Conservation (phyloP, 441 rosid genomes). For the Hypseocharis bilobata region DNA sequence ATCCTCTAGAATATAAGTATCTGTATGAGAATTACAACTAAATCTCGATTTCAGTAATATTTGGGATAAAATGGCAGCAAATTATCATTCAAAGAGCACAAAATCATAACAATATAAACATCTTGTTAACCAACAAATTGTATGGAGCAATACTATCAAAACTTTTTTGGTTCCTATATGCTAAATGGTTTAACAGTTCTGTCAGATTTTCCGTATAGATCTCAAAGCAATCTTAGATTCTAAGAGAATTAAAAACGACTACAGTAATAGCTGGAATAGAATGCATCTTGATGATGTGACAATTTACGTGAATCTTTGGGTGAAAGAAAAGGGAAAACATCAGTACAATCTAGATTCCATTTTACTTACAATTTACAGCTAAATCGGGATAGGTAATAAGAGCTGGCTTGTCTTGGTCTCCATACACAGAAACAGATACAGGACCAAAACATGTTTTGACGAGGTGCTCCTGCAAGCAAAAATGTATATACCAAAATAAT, state of each 20-base stretch:
- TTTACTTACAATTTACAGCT: conserved; percentile 24
- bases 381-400: conserved; percentile 27
- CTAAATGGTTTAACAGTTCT: background rate
- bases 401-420: conserved; percentile 29
- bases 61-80: no score
- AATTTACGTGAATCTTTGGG: background rate
- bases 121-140: background rate
- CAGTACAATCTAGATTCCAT: background rate
- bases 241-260: background rate
- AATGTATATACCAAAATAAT: background rate
- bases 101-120: background rate
- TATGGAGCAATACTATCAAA: background rate
- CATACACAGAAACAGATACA: conserved; percentile 22
- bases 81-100: background rate
- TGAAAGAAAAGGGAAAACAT: background rate
- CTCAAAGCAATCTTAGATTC: background rate
- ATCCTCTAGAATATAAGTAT: background rate
- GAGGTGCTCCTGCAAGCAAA: conserved; percentile 21
- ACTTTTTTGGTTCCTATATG: background rate
- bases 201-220: background rate
- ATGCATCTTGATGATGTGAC: background rate
- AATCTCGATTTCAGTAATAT: no score
- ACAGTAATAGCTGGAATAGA: background rate
- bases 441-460: conserved; percentile 20
- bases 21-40: no score